Base-by-base conservation (phyloP, 768 basidiomycete genomes). In the Tulasnella sp. region DNA sequence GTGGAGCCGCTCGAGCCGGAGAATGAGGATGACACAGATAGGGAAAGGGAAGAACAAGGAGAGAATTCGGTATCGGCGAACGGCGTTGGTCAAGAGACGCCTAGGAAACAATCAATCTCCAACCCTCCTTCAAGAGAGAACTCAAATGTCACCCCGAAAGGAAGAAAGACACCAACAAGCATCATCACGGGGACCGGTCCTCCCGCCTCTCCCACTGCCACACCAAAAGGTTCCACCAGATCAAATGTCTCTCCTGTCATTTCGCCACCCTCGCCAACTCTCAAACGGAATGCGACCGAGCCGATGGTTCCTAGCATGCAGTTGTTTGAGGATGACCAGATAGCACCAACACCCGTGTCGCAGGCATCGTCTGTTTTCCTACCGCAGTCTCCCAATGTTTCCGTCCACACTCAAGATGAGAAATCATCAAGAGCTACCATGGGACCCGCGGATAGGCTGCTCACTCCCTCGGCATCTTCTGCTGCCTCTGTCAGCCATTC, bases 171-270 rank as follows among this genome's bases (percentile, higher is more conserved):
- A 3, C 67, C 68, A 19, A 63, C 64, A 3, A 66, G 70, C 19
- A 69, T 72, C 8, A 67, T 78, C 62, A 75, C 71, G 58, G 71
- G 75, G n/a, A 72, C 72, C 17, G 54, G n/a, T n/a, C 45, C 5
- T 4, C 43, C 54, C 4, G 34, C 73, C 70, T 60, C 76, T 78
- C 29, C 73, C 74, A 42, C 41, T 15, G 2, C 22, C 30, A 63
- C 63, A 46, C 56, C 49, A 30, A 42, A 38, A 52, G 63, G 17
- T 41, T 52, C 54, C 15, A 17, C 11, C 22, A 58, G 59, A 24
- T 62, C 31, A 24, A 43, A 49, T 53, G 19, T 46, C 7, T 52
- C 59, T 61, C 60, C 45, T 10, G 49, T 27, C 19, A 43, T 17
- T 41, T 22, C 24, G 27, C 54, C 42, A 27, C 21, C 57, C 9